Evolutionary conservation across 306 rosid genomes (phyloP).

Genomic region (Quercus wislizeni): DNA sequence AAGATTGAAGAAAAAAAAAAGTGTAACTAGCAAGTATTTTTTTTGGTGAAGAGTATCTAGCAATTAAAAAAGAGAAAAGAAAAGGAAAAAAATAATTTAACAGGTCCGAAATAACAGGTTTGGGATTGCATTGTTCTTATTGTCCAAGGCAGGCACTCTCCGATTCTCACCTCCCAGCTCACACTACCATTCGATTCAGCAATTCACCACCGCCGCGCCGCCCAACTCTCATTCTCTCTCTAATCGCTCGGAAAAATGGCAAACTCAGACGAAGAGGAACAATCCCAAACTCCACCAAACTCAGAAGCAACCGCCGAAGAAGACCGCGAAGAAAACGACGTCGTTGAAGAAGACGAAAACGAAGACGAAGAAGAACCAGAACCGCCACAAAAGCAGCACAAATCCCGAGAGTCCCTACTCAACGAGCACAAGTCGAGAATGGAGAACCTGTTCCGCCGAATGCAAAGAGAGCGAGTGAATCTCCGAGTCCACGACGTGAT

Average conservation of each 20-base stretch:
- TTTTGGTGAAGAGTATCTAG: too few species aligned
- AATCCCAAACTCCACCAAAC: slow-evolving; percentile 29
- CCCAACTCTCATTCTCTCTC: not conserved
- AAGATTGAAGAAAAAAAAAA: too few species aligned
- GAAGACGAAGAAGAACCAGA: slow-evolving; percentile 30
- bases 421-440: slow-evolving; percentile 49
- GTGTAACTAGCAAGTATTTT: too few species aligned
- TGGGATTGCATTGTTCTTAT: not conserved
- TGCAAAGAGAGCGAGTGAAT: slow-evolving; percentile 58
- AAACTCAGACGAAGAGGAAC: slow-evolving; percentile 30
- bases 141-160: not conserved
- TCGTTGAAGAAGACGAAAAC: slow-evolving; percentile 20
- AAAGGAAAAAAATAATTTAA: not conserved
- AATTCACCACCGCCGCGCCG: slow-evolving; percentile 12
- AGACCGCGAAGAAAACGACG: slow-evolving; percentile 23
- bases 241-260: slow-evolving; percentile 37
- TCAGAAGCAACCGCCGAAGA: slow-evolving; percentile 31
- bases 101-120: too few species aligned
- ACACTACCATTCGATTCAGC: not conserved
- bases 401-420: slow-evolving; percentile 37
- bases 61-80: not conserved
- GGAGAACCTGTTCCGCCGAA: slow-evolving; percentile 51
- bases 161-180: not conserved
- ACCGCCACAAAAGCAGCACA: slow-evolving; percentile 24
- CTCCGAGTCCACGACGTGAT: slow-evolving; percentile 85